These are phyloP conservation scores for Paratinospora sagittata DNA, from an alignment of 164 flowering plant species.

Conservation along the genomic window DNA sequence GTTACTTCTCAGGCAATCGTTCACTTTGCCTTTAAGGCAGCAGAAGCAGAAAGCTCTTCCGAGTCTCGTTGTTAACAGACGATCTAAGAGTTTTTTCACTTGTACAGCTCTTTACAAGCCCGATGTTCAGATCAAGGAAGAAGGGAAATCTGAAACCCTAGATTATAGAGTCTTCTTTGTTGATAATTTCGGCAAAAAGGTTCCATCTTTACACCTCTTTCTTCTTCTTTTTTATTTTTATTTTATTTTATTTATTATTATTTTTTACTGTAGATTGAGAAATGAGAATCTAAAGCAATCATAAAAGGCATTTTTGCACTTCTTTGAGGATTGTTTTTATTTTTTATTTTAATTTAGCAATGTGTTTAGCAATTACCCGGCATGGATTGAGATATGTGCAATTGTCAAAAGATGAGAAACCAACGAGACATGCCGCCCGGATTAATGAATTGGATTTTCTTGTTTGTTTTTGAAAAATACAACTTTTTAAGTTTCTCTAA, in stretches of 20 bases:
- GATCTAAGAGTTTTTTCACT: slow-evolving; percentile 34
- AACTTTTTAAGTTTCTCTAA: background rate
- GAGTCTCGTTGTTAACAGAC: slow-evolving; percentile 9
- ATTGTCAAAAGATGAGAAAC: no score
- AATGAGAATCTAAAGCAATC: no score
- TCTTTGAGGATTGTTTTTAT: no score
- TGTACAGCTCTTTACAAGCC: slow-evolving; percentile 68
- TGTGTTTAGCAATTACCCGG: no score
- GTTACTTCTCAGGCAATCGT: slow-evolving; percentile 23
- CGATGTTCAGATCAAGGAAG: slow-evolving; percentile 50
- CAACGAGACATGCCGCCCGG: no score
- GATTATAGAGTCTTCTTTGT: slow-evolving; percentile 76
- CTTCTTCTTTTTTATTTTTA: background rate
- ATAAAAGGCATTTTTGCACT: no score
- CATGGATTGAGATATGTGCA: no score
- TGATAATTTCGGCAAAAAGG: slow-evolving; percentile 79
- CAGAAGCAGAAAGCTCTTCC: slow-evolving; percentile 6
- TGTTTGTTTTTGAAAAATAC: background rate
- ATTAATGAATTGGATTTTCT: background rate
- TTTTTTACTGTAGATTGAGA: background rate
- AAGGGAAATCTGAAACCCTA: slow-evolving; percentile 80
- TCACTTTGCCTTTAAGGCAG: background rate
- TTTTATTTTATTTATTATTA: background rate
- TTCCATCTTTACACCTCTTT: background rate
- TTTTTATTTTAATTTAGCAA: no score